phyloP scores from a whole-genome alignment of 2,329 filamentous ascomycete genomes.

The Mycogone perniciosa region DNA sequence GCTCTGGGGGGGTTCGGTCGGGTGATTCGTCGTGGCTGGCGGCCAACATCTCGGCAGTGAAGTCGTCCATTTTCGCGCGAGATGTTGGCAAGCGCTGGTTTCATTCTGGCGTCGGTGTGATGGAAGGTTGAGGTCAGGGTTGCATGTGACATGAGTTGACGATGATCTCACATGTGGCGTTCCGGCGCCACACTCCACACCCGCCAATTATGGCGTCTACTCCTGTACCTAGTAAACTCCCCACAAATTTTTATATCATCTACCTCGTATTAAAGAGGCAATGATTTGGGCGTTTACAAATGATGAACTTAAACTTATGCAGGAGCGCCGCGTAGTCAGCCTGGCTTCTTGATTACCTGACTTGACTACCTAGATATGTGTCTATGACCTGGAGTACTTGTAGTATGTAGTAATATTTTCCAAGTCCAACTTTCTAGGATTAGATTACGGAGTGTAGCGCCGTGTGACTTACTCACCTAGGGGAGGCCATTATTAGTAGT shows the following conservation, averaged over 20 bases:
- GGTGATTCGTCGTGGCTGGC: constrained; percentile 16
- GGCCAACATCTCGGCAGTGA: constrained; percentile 29
- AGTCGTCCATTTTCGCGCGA: constrained; percentile 32
- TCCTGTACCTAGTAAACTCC: not conserved
- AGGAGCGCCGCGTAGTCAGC: too few relatives aligned
- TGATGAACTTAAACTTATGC: too few relatives aligned
- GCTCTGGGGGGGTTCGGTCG: constrained; percentile 8
- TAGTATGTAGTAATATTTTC: not conserved
- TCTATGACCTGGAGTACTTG: not conserved
- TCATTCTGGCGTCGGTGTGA: not conserved
- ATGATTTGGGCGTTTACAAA: too few relatives aligned
- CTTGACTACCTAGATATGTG: too few relatives aligned
- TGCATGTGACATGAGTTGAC: constrained; percentile 8
- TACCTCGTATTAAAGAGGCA: too few relatives aligned
- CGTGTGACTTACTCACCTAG: too few relatives aligned
- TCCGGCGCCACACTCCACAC: constrained; percentile 6
- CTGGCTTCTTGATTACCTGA: too few relatives aligned
- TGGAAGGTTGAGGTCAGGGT: constrained; percentile 9
- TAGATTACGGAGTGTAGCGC: too few relatives aligned
- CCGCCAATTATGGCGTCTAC: not conserved
- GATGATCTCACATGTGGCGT: constrained; percentile 12
- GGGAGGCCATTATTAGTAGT: too few relatives aligned
- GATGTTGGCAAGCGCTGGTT: constrained; percentile 1
- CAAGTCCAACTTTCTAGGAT: too few relatives aligned
- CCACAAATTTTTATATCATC: too few relatives aligned